These are phyloP conservation scores for Magnolia sinica DNA, from an alignment of 164 flowering plant species.

Conservation along the genomic window DNA sequence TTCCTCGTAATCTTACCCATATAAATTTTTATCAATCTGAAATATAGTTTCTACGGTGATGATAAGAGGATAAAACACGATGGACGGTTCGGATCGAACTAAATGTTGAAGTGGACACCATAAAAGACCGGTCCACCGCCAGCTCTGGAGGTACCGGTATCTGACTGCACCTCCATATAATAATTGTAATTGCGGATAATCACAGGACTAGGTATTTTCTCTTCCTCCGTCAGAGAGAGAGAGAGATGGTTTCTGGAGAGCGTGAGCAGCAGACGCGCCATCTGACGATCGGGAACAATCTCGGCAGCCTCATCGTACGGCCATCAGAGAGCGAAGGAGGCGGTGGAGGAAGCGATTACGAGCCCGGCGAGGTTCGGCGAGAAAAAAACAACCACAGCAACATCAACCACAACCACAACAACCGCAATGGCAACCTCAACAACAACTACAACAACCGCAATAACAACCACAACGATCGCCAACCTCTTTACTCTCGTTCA, in stretches of 20 bases:
- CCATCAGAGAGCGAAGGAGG: conserved; percentile 16
- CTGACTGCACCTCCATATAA: too few species aligned
- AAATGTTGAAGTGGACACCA: too few species aligned
- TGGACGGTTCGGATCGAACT: too few species aligned
- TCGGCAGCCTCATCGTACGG: conserved; percentile 25
- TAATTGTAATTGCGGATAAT: too few species aligned
- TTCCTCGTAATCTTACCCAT: too few species aligned
- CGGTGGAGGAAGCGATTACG: conserved; percentile 42
- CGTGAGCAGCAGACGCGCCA: conserved; percentile 6
- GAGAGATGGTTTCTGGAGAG: conserved; percentile 40
- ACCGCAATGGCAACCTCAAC: conserved; percentile 25
- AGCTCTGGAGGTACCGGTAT: too few species aligned
- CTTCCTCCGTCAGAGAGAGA: background rate
- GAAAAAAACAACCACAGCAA: conserved; percentile 17
- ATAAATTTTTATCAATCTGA: too few species aligned
- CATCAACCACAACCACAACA: conserved; percentile 39
- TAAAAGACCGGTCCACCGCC: too few species aligned
- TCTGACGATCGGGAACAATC: conserved; percentile 5
- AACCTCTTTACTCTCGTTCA: background rate
- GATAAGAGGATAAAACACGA: too few species aligned
- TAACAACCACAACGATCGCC: background rate
- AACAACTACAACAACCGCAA: background rate
- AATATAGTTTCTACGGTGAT: too few species aligned
- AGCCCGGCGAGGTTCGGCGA: conserved; percentile 70
- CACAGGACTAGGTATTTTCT: too few species aligned